Percentiles rank a stretch among this genome's conserved stretches.
phyloP scores from a whole-genome alignment of 2,329 filamentous ascomycete species.

The Botrytis aclada region DNA sequence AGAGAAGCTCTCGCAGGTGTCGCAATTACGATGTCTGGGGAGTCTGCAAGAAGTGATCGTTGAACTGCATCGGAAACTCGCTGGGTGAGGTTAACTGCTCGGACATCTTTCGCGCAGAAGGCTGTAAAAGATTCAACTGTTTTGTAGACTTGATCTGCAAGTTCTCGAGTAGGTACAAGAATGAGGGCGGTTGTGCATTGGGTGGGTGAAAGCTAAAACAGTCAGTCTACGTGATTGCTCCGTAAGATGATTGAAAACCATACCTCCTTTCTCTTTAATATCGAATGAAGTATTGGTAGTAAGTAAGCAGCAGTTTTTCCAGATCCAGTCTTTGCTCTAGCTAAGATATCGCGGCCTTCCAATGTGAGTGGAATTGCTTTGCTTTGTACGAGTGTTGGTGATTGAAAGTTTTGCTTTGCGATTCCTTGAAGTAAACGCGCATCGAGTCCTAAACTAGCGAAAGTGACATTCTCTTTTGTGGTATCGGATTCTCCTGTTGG shows the following conservation, averaged over 20 bases:
- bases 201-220: constrained; percentile 46
- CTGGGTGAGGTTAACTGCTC: constrained; percentile 81
- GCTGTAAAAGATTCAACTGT: constrained; percentile 71
- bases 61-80: constrained; percentile 89
- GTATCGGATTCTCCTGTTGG: constrained; percentile 36
- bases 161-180: constrained; percentile 89
- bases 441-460: constrained; percentile 77
- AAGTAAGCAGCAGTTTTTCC: constrained; percentile 98
- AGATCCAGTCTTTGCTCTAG: constrained; percentile 90
- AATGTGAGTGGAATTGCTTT: constrained; percentile 85
- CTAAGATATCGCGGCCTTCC: constrained; percentile 83
- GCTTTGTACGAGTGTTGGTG: constrained; percentile 84
- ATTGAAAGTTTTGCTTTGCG: constrained; percentile 76
- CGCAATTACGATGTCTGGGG: constrained; percentile 84
- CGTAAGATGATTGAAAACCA: neutral
- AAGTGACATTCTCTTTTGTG: constrained; percentile 47
- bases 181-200: constrained; percentile 72
- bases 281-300: constrained; percentile 79
- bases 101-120: constrained; percentile 82
- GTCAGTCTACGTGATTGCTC: constrained; percentile 22
- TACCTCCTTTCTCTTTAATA: constrained; percentile 74
- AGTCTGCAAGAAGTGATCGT: constrained; percentile 77
- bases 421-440: constrained; percentile 81
- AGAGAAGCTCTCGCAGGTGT: constrained; percentile 82
- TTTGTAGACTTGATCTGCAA: constrained; percentile 86